Conservation (phyloP, 2,329 filamentous ascomycete genomes). For the Cordyceps sp. region DNA sequence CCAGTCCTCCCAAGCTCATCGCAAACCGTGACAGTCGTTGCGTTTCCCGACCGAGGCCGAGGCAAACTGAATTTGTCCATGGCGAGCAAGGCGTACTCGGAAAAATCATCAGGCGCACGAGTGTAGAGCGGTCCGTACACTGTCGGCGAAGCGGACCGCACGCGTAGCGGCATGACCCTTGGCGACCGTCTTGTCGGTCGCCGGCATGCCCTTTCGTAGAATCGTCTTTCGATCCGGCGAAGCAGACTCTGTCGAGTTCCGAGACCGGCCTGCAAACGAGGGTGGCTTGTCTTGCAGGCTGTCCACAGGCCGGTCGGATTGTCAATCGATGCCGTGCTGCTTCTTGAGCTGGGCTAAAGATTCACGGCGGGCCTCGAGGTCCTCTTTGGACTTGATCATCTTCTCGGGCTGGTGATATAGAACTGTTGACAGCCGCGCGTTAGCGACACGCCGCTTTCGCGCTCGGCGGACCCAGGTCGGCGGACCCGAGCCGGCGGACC, state of each 20-base stretch:
- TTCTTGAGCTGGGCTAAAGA: constrained; percentile 97
- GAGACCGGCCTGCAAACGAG: constrained; percentile 46
- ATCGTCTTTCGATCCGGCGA: constrained; percentile 25
- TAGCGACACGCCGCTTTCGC: too few species aligned
- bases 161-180: constrained; percentile 19
- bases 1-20: too few species aligned
- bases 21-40: too few species aligned
- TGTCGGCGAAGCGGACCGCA: constrained; percentile 25
- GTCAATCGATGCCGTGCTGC: constrained; percentile 98
- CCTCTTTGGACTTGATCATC: constrained; percentile 72
- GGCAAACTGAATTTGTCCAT: too few species aligned
- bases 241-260: constrained; percentile 23
- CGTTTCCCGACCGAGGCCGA: too few species aligned
- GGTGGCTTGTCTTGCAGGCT: constrained; percentile 25
- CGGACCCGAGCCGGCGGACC: too few species aligned
- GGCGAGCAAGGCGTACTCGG: too few species aligned
- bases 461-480: too few species aligned
- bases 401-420: constrained; percentile 50
- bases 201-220: constrained; percentile 24
- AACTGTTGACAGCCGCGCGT: constrained; percentile 23
- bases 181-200: constrained; percentile 15
- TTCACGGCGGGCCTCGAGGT: constrained; percentile 84
- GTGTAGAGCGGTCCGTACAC: constrained; percentile 18
- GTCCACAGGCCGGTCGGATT: constrained; percentile 54
- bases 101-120: constrained; percentile 18